A percentile compares a stretch with the other conserved stretches of the same genome.
Conservation (phyloP, 139 green algal species). For the Haematococcus lacustris region DNA sequence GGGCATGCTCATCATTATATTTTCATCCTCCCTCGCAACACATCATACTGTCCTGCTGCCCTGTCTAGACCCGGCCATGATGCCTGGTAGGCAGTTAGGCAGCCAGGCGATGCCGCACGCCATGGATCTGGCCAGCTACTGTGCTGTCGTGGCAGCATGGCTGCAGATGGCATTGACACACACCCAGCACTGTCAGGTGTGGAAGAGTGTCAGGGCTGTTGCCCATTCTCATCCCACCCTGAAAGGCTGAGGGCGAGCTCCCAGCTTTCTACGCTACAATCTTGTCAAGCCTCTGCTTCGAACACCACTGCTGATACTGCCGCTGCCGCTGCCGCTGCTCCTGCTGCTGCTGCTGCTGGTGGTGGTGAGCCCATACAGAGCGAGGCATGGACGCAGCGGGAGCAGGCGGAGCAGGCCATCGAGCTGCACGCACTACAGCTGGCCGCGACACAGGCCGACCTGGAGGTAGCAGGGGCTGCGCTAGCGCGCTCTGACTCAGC, state of each 20-base stretch:
- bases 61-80: neutral
- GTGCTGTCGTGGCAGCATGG: too few species aligned
- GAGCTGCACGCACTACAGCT: conserved; percentile 10
- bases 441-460: conserved; percentile 22
- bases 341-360: neutral
- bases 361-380: conserved; percentile 15
- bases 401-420: conserved; percentile 17
- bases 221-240: neutral
- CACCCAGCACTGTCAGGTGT: too few species aligned
- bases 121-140: too few species aligned
- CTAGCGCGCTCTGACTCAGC: conserved; percentile 9
- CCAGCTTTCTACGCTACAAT: neutral
- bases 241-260: neutral
- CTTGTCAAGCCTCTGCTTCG: neutral
- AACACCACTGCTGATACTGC: too few species aligned
- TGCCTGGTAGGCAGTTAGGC: neutral
- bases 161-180: too few species aligned
- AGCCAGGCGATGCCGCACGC: too few species aligned
- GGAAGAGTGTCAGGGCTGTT: neutral
- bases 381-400: conserved; percentile 20
- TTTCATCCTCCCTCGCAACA: too few species aligned
- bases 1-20: neutral
- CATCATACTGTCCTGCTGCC: neutral
- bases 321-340: neutral
- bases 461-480: conserved; percentile 11